These are phyloP conservation scores for Sindora glabra DNA, from an alignment of 306 rosid genomes.

Conservation along the genomic window DNA sequence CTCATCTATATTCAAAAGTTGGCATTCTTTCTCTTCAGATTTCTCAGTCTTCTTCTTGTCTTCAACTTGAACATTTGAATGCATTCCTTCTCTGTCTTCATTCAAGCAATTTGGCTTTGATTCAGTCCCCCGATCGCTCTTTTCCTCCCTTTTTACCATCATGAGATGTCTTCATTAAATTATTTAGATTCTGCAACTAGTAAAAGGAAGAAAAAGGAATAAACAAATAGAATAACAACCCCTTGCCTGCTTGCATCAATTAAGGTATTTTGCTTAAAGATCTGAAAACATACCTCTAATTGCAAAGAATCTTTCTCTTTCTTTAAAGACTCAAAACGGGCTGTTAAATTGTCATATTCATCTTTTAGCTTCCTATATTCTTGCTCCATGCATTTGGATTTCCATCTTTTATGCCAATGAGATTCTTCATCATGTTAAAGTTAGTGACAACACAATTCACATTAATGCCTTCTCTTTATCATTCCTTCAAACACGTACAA, in stretches of 20 bases:
- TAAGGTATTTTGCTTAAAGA: not conserved
- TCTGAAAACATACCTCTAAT: conserved; percentile 47
- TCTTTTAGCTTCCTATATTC: conserved; percentile 59
- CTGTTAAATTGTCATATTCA: conserved; percentile 48
- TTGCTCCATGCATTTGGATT: conserved; percentile 72
- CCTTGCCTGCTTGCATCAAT: not conserved
- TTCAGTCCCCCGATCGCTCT: no score
- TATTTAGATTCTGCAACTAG: conserved; percentile 57
- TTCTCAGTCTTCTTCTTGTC: conserved; percentile 11
- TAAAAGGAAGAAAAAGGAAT: no score
- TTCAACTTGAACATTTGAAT: conserved; percentile 25
- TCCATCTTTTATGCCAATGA: no score
- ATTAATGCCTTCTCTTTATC: no score
- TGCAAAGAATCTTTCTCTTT: conserved; percentile 70
- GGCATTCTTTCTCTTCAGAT: conserved; percentile 27
- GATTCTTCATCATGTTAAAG: no score
- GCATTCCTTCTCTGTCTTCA: conserved; percentile 18
- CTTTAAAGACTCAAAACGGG: conserved; percentile 54
- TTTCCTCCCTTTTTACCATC: conserved; percentile 18
- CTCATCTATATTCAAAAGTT: conserved; percentile 32
- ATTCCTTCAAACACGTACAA: no score
- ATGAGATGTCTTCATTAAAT: conserved; percentile 22
- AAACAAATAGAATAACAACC: not conserved
- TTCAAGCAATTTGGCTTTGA: conserved; percentile 19
- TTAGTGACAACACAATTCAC: no score